phyloP scores from a whole-genome alignment of 225 moss, liverwort and hornwort genomes.

The Neckera pumila region DNA sequence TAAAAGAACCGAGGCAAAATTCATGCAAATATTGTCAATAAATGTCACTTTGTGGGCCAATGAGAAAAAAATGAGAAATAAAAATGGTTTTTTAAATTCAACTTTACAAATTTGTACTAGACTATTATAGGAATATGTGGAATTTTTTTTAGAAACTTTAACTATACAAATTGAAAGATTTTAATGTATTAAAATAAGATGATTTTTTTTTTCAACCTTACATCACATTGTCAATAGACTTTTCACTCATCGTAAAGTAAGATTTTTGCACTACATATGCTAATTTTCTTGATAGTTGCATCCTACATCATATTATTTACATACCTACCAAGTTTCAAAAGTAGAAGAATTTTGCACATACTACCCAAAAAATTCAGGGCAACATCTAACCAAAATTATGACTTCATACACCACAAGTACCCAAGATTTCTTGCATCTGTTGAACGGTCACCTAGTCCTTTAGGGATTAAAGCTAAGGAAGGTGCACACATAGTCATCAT shows the following conservation, averaged over 20 bases:
- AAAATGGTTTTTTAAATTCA: too few relatives aligned
- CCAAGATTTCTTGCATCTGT: accelerated
- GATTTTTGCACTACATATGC: neutral
- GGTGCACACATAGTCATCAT: neutral
- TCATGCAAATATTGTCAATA: neutral
- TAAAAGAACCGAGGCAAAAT: accelerated
- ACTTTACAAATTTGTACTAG: neutral
- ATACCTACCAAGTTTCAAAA: neutral
- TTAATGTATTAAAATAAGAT: neutral
- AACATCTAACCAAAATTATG: accelerated
- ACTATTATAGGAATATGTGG: neutral
- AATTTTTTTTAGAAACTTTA: neutral
- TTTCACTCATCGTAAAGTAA: neutral
- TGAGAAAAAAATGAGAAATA: too few relatives aligned
- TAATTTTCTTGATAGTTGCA: neutral
- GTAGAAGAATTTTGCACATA: accelerated
- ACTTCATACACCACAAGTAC: accelerated
- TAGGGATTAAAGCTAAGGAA: neutral
- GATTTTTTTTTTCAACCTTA: accelerated
- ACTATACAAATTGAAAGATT: neutral
- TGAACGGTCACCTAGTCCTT: neutral
- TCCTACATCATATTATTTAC: accelerated
- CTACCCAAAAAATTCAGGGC: accelerated
- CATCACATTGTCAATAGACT: accelerated
- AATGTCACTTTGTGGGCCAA: accelerated